Evolutionary conservation across 139 green algal genomes (phyloP).

Genomic region (Micromonas pusilla): DNA sequence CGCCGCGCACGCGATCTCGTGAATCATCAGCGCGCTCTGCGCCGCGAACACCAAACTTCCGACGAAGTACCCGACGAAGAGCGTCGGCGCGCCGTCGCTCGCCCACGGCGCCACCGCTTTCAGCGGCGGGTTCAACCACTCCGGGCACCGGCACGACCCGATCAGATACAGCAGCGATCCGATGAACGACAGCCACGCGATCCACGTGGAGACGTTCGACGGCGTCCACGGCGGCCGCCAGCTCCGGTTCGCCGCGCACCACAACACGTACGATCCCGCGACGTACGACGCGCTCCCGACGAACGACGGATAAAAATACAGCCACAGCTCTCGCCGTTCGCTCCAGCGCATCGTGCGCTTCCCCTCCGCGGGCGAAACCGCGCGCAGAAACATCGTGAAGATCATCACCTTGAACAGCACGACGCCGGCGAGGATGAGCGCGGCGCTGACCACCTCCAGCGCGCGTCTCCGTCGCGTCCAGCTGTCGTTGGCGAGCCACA

Average conservation of each 20-base stretch:
- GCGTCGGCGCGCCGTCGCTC: neutral
- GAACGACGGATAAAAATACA: neutral
- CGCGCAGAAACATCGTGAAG: neutral
- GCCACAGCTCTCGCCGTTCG: neutral
- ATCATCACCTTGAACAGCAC: neutral
- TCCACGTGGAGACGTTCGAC: neutral
- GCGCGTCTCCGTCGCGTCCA: neutral
- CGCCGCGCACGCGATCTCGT: neutral
- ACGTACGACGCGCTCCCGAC: neutral
- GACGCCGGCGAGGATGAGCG: neutral
- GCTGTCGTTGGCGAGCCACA: conserved; percentile 2
- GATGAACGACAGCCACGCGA: neutral
- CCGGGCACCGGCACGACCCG: neutral
- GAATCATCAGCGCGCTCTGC: neutral
- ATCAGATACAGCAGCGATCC: neutral
- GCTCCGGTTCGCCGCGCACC: neutral
- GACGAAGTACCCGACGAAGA: neutral
- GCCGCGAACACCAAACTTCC: neutral
- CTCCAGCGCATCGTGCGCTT: neutral
- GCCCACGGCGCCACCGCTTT: neutral
- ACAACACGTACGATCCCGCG: neutral
- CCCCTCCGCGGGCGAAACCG: neutral
- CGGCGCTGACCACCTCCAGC: neutral
- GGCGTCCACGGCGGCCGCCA: neutral
- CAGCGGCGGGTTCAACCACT: neutral